Percentiles rank a stretch among this genome's conserved stretches.
Evolutionary conservation across 176 grass and related monocot species (phyloP).

Genomic region (Tillandsia fasciculata): DNA sequence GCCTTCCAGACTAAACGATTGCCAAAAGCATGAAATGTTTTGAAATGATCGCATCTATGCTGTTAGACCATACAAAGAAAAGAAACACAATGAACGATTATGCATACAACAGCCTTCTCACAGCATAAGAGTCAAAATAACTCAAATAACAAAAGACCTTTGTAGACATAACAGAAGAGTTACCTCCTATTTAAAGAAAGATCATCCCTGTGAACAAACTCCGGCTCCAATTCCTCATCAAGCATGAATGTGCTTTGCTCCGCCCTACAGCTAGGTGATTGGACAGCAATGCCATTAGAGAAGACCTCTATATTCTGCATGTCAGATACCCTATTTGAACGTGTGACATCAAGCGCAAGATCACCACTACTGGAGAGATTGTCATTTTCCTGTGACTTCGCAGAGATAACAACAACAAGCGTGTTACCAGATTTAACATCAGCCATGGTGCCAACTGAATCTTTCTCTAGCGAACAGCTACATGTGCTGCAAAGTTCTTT

Average conservation of each 20-base stretch:
- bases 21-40: no score
- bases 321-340: constrained; percentile 23
- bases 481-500: constrained; percentile 8
- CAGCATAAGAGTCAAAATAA: no score
- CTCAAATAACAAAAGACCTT: background rate
- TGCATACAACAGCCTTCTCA: no score
- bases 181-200: constrained; percentile 58
- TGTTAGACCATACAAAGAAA: no score
- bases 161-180: background rate
- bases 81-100: no score
- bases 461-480: constrained; percentile 28
- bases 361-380: constrained; percentile 19
- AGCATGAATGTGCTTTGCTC: constrained; percentile 85
- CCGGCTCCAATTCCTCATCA: constrained; percentile 71
- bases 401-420: constrained; percentile 7
- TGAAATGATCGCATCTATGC: no score
- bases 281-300: constrained; percentile 20
- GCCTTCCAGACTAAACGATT: no score
- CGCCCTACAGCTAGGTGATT: constrained; percentile 27
- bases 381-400: constrained; percentile 25
- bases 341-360: constrained; percentile 27
- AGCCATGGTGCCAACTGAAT: constrained; percentile 21
- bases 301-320: constrained; percentile 28
- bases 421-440: constrained; percentile 22
- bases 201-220: constrained; percentile 30